A percentile compares a stretch with the other conserved stretches of the same genome.
Conservation (phyloP, 768 basidiomycete species). For the Sporobolomyces pararoseus region DNA sequence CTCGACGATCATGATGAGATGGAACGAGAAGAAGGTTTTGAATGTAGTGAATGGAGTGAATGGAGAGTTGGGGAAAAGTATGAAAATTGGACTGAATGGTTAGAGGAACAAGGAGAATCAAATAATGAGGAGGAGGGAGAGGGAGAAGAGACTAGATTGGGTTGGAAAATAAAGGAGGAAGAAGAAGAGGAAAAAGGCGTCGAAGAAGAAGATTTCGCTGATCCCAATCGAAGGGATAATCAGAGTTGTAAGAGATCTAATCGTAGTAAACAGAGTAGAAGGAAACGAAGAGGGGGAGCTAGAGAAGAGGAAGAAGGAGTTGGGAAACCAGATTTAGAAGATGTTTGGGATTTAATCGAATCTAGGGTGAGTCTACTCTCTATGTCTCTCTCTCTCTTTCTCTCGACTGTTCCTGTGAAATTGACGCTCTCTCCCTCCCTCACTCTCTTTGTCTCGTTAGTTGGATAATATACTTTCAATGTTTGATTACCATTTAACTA, state of each 20-base stretch:
- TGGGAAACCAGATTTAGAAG: slow-evolving; percentile 16
- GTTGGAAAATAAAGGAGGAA: background rate
- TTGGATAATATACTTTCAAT: slow-evolving; percentile 26
- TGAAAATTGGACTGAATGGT: slow-evolving; percentile 6
- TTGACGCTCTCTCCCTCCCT: too few species aligned
- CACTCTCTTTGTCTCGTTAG: background rate
- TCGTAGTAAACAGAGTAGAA: background rate
- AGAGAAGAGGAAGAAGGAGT: background rate
- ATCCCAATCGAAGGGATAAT: background rate
- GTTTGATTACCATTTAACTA: slow-evolving; percentile 35
- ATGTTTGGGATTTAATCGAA: slow-evolving; percentile 41
- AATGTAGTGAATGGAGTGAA: background rate
- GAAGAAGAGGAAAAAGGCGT: background rate
- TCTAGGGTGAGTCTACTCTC: slow-evolving; percentile 17
- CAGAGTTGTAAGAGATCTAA: background rate
- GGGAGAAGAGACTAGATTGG: background rate
- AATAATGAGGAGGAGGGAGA: background rate
- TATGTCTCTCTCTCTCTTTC: too few species aligned
- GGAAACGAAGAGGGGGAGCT: background rate
- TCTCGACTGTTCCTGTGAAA: too few species aligned
- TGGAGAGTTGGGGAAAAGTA: background rate
- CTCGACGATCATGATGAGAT: background rate
- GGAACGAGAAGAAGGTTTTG: slow-evolving; percentile 3
- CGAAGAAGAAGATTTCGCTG: slow-evolving; percentile 2
- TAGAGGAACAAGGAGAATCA: background rate